Conservation (phyloP, 345 rosid species). For the Odontarrhena argentea region DNA sequence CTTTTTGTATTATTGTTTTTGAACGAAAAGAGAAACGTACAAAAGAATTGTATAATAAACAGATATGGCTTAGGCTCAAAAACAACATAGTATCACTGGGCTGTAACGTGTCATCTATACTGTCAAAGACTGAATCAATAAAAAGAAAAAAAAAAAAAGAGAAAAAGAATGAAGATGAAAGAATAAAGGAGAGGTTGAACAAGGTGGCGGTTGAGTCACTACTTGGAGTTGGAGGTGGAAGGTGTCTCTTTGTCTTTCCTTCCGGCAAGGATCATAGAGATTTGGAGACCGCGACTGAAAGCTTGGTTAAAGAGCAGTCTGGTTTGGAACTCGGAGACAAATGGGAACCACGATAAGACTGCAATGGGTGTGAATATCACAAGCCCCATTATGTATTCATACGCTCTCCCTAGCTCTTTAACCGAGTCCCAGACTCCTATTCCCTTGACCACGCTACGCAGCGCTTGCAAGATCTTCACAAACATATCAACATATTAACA, state of each 20-base stretch:
- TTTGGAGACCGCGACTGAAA: conserved; percentile 90
- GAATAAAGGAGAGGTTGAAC: background rate
- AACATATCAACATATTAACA: conserved; percentile 21
- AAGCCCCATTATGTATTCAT: conserved; percentile 81
- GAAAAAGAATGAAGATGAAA: conserved; percentile 16
- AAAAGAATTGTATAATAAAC: background rate
- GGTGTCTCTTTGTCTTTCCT: conserved; percentile 53
- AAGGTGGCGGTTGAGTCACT: conserved; percentile 13
- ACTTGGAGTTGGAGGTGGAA: conserved; percentile 33
- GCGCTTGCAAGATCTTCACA: conserved; percentile 72
- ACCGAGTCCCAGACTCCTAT: conserved; percentile 78
- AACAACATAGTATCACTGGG: conserved; percentile 10
- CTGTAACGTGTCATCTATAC: background rate
- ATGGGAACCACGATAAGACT: conserved; percentile 82
- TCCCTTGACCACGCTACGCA: conserved; percentile 51
- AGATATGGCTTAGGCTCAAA: conserved; percentile 18
- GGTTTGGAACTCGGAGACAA: conserved; percentile 84
- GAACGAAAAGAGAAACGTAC: background rate
- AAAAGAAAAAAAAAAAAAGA: background rate
- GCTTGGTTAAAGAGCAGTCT: conserved; percentile 97
- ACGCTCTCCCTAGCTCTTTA: conserved; percentile 88
- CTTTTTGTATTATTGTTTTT: background rate
- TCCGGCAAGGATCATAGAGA: conserved; percentile 78
- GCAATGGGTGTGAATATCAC: conserved; percentile 72
- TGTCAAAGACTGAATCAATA: background rate